Conservation (phyloP, 1,284 basidiomycete species). For the Coniophora puteana region DNA sequence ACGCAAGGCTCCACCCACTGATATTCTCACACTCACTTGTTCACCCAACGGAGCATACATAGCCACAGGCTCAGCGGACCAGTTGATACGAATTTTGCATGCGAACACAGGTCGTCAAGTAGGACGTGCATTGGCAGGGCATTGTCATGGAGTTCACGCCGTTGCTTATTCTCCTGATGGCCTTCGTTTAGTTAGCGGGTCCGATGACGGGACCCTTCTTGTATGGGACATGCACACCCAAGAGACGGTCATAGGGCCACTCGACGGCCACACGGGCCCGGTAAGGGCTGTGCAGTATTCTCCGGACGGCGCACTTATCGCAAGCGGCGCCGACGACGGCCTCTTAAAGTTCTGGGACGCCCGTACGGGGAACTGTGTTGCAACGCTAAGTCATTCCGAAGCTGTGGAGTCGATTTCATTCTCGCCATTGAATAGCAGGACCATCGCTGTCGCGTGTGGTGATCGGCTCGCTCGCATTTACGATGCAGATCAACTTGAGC, state of each 20-base stretch:
- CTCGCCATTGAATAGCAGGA: too few relatives aligned
- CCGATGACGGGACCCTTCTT: slow-evolving; percentile 6
- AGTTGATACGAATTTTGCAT: slow-evolving; percentile 10
- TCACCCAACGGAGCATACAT: slow-evolving; percentile 10
- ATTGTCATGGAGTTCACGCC: slow-evolving; percentile 3
- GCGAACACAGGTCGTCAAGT: background rate
- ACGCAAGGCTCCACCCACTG: too few relatives aligned
- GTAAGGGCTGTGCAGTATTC: slow-evolving; percentile 8
- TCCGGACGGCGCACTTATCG: slow-evolving; percentile 4
- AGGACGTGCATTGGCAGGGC: background rate
- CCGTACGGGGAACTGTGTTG: slow-evolving; percentile 1
- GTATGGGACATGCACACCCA: slow-evolving; percentile 11
- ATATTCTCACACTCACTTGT: too few relatives aligned
- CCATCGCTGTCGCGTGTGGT: too few relatives aligned
- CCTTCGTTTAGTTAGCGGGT: slow-evolving; percentile 8
- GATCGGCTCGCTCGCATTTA: too few relatives aligned
- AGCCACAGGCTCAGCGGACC: slow-evolving; percentile 10
- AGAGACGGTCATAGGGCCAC: background rate
- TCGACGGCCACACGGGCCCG: slow-evolving; percentile 1
- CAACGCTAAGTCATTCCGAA: too few relatives aligned
- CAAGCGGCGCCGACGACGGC: slow-evolving; percentile 1
- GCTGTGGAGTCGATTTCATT: too few relatives aligned
- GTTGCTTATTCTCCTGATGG: slow-evolving; percentile 14
- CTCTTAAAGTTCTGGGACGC: slow-evolving; percentile 6
- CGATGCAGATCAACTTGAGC: too few relatives aligned